Evolutionary conservation across 371 early-diverging fungal species (phyloP), one percentile per base, ranked within the genome.

Genomic region (Zopfochytrium polystomum): DNA sequence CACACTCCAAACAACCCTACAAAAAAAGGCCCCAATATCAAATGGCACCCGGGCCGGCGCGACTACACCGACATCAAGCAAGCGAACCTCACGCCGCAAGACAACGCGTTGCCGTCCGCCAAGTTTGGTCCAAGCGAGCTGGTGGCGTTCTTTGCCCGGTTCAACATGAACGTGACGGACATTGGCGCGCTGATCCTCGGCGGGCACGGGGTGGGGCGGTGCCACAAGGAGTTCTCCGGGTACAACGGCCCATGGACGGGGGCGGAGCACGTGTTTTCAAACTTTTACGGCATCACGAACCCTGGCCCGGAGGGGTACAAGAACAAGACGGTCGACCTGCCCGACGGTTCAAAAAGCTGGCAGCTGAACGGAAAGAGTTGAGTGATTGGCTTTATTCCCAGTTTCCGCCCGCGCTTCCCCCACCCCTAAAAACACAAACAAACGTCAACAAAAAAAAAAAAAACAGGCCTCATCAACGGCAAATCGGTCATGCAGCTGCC

Each of bases 171-270:
- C 38, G 23, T 9, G 4, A 34, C 55, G 5, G 55, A 54, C 38
- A 34, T 54, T 6, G 55, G 35, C 18, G 55, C 55, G 11, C 26
- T 54, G 18, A 13, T 54, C 20, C 55, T 30, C 22, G 55, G 55
- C 26, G 55, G 55, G 18, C 55, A 54, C 26, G 55, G 55, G 13
- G 42, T 54, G 11, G 55, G 55, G 7, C 11, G 55, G 15, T 54
- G 55, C 26, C 55, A 54, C 25, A 5, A 33, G 7, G 38, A 54
- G 26, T 54, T 34, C 38, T 54, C 55, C 13, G 55, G 55, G n/a
- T 54, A 54, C 25, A 15, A 54, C 42, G 55, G 55, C 11, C 55
- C 55, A 34, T 54, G 55, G 55, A 54, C 55, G 9, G 55, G 55
- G 15, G 18, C 31, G 25, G 55, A 54, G 23, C 11, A 54, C 55